These are phyloP conservation scores for Pseudopyricularia javanii DNA, from an alignment of 2,329 filamentous ascomycete genomes.

Conservation along the genomic window DNA sequence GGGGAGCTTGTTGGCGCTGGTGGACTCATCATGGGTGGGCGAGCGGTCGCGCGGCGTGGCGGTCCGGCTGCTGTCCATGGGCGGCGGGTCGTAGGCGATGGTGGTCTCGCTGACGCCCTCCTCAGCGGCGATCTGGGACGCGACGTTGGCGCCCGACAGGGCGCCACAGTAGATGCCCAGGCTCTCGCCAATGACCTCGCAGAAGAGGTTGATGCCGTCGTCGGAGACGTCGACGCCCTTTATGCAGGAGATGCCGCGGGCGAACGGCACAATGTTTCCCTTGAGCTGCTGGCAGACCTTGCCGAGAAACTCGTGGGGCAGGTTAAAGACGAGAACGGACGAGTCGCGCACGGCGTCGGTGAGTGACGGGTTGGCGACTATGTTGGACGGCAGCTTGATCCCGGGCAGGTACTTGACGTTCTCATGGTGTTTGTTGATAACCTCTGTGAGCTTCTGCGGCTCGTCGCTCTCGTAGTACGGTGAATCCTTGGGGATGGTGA, in stretches of 20 bases:
- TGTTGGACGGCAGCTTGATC: constrained; percentile 69
- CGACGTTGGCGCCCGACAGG: constrained; percentile 91
- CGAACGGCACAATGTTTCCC: constrained; percentile 83
- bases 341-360: constrained; percentile 70
- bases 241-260: constrained; percentile 91
- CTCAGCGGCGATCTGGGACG: constrained; percentile 71
- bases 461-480: constrained; percentile 60
- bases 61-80: constrained; percentile 65
- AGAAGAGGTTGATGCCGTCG: constrained; percentile 78
- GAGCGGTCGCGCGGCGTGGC: constrained; percentile 45
- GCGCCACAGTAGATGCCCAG: constrained; percentile 95
- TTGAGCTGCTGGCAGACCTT: constrained; percentile 73
- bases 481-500: constrained; percentile 59
- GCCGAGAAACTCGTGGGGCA: constrained; percentile 90
- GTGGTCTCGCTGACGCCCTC: constrained; percentile 98
- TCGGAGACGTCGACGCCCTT: constrained; percentile 93
- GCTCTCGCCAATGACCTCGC: constrained; percentile 82
- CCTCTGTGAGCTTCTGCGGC: constrained; percentile 73
- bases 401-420: constrained; percentile 97
- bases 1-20: constrained; percentile 35
- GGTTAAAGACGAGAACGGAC: constrained; percentile 88
- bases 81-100: constrained; percentile 87
- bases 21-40: constrained; percentile 27
- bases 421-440: constrained; percentile 91
- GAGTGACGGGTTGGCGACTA: constrained; percentile 73